Evolutionary conservation across 225 moss, liverwort and hornwort genomes (phyloP), one percentile per base, ranked within the genome.

Genomic region (Rhytidiadelphus loreus): DNA sequence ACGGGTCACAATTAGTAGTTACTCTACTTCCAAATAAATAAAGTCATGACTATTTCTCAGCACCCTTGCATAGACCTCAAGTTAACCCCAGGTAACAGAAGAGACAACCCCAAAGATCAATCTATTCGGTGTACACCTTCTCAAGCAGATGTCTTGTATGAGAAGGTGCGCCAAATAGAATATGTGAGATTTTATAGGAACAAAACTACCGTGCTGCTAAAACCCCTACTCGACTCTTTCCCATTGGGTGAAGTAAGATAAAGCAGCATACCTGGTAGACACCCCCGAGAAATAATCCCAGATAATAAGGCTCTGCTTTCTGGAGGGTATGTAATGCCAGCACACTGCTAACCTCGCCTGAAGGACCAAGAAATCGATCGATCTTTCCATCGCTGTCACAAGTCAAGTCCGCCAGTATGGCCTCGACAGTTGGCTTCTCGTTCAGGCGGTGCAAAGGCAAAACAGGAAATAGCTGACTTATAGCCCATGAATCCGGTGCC

Each of bases 381-480:
- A 97, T 92, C 89, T 93, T 97, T 44, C 97, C 97, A 84, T 97
- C 97, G 68, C 97, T 95, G 90, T 97, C 97, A 89, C 97, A 97
- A 64, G 97, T 97, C 94, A 97, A 91, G 88, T 97, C 97, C 83
- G 91, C 95, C 24, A 97, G 95, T 39, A 94, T 89, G 64, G 96
- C 95, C 85, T 90, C 90, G 16, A 93, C 91, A 15, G 90, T 93
- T 15, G 97, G 97, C 92, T 91, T 94, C 90, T 96, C 95, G 57
- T 92, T 86, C 64, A 97, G 69, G 44, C 97, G 96, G 65, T 97
- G 97, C 81, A 97, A 84, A 44, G 97, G 97, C 85, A 96, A 93
- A 43, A 97, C 89, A 26, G 97, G 97, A 79, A 95, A 97, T 28
- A 95, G 83, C 83, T 97, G 97, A 81, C 86, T 89, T 72, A 97